Evolutionary conservation across 2,329 filamentous ascomycete genomes (phyloP).

Genomic region (Thielaviopsis populi): DNA sequence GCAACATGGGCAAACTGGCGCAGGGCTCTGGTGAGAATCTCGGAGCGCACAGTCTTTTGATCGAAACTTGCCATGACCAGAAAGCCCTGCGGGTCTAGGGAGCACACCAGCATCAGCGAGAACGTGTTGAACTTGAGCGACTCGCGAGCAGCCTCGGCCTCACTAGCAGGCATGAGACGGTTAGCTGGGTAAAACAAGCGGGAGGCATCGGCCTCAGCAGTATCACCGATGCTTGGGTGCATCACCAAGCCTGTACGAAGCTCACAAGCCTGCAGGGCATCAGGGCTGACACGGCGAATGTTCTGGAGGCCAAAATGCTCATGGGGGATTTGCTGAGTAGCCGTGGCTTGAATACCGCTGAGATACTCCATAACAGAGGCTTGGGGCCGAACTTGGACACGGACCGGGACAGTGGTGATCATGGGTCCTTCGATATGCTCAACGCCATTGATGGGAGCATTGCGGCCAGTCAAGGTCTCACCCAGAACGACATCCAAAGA

Average conservation of each 20-base stretch:
- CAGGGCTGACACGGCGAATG: slow-evolving; percentile 41
- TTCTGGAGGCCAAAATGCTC: slow-evolving; percentile 48
- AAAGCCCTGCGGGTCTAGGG: slow-evolving; percentile 40
- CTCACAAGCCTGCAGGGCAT: slow-evolving; percentile 40
- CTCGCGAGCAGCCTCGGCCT: slow-evolving; percentile 42
- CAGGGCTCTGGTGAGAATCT: slow-evolving; percentile 38
- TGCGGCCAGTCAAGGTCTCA: slow-evolving; percentile 43
- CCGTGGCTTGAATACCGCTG: slow-evolving; percentile 39
- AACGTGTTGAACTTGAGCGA: slow-evolving; percentile 46
- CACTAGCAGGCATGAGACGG: slow-evolving; percentile 39
- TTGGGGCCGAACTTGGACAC: slow-evolving; percentile 31
- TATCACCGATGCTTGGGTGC: slow-evolving; percentile 28
- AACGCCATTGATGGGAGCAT: slow-evolving; percentile 32
- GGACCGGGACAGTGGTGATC: slow-evolving; percentile 45
- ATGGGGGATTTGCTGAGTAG: slow-evolving; percentile 43
- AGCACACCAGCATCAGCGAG: slow-evolving; percentile 51
- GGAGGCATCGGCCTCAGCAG: slow-evolving; percentile 18
- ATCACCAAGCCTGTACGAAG: slow-evolving; percentile 40
- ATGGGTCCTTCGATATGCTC: slow-evolving; percentile 45
- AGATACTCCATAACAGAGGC: slow-evolving; percentile 36
- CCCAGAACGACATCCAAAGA: slow-evolving; percentile 42
- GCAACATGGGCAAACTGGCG: slow-evolving; percentile 37
- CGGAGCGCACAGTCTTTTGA: slow-evolving; percentile 38
- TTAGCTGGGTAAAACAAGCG: slow-evolving; percentile 28
- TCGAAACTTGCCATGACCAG: slow-evolving; percentile 50